Evolutionary conservation across 2,329 filamentous ascomycete species (phyloP), one percentile per base, ranked within the genome.

Genomic region (Plectosphaerella sp.): DNA sequence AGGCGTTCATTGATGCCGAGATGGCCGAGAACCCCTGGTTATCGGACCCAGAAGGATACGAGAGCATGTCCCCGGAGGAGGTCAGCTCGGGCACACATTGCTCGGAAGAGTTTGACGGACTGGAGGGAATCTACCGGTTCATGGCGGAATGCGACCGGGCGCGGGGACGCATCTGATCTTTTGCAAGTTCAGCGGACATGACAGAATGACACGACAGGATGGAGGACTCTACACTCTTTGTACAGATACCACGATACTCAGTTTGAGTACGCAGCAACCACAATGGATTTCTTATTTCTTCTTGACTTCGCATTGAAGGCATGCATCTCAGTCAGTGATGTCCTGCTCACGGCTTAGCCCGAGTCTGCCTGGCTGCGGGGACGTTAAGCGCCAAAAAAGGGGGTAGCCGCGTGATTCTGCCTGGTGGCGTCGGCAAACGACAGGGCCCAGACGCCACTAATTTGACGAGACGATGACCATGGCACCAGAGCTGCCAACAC

Each of bases 111-210:
- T 80, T 74, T 54, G 78, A 83, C 48, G 79, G 80, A 1, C 58
- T 83, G 3, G 78, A 82, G 54, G 80, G 79, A 5, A 76, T 84
- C 36, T 80, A 83, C 61, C 72, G 74, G 15, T 84, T 84, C 56
- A 54, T 84, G 28, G 79, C 81, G 59, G 80, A 82, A 59, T 84
- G 80, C 58, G 79, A 83, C 54, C 72, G 74, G 24, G 66, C 65
- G 39, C 60, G 64, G 52, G 68, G 67, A 18, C 64, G 64, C 47
- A 55, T 72, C 25, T 64, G 57, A 64, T 33, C 3, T 14, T 11
- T 15, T 16, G 16, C 9, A 12, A n/a, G 9, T 28, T 24, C 14
- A n/a, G 18, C 47, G 28, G 25, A 42, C 18, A 39, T 36, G 42
- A 37, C 28, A 42, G 37, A 39, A n/a, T 39, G 37, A 14, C 15